phyloP scores from a whole-genome alignment of 1,284 basidiomycete species.

The Rhodofomes roseus region DNA sequence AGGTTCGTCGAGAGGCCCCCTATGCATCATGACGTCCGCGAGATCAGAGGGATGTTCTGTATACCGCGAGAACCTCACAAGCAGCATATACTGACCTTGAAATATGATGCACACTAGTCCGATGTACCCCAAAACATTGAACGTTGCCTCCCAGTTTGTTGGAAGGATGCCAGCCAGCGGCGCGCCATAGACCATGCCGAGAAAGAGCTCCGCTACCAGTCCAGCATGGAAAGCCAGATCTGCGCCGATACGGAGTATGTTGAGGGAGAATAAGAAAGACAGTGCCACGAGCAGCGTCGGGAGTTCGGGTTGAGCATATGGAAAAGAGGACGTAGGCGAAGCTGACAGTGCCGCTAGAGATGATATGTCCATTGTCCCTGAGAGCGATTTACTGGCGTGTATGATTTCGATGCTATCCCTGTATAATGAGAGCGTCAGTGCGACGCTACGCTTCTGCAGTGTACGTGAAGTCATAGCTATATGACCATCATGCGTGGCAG shows the following conservation, averaged over 20 bases:
- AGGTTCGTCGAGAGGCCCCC: conserved; percentile 44
- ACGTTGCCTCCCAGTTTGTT: conserved; percentile 35
- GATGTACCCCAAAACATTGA: conserved; percentile 44
- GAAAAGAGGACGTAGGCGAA: conserved; percentile 7
- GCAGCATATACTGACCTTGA: conserved; percentile 45
- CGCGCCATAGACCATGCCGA: conserved; percentile 44
- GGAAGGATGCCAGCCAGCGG: conserved; percentile 42
- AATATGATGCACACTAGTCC: conserved; percentile 52
- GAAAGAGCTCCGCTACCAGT: conserved; percentile 39
- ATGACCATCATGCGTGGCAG: too few species aligned
- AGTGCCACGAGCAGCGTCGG: conserved; percentile 17
- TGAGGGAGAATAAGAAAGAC: conserved; percentile 25
- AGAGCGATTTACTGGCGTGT: background rate
- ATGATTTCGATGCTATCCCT: background rate
- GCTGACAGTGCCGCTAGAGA: background rate
- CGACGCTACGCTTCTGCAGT: too few species aligned
- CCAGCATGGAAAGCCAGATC: conserved; percentile 21
- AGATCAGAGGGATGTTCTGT: background rate
- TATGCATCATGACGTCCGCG: conserved; percentile 10
- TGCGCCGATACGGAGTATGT: conserved; percentile 16
- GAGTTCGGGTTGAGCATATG: conserved; percentile 21
- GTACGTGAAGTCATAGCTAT: too few species aligned
- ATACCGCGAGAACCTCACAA: too few species aligned
- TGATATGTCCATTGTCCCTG: background rate
- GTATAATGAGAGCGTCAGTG: too few species aligned